Base-by-base conservation (phyloP, 2,329 filamentous ascomycete genomes). In the Beauveria pseudobassiana region DNA sequence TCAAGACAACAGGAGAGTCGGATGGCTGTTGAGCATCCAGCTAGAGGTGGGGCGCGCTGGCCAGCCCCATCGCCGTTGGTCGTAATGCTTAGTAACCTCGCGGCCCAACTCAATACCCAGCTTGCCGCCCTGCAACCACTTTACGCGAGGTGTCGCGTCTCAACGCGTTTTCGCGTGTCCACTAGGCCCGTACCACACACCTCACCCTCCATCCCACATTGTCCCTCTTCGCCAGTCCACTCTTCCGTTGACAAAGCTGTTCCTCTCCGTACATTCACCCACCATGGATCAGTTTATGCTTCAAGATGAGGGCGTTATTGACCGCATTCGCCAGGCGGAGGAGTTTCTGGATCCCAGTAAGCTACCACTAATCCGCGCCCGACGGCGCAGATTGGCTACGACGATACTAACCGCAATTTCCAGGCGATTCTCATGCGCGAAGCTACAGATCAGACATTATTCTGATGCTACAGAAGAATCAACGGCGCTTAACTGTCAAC, bases 271-370 rank as follows among this genome's bases (percentile, higher is more conserved):
- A 59, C 50, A 55, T 20, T 55, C 30, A 12, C 30, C 30, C 73
- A 76, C 64, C 65, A 92, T 95, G 89, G 89, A 92, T 68, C 83
- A 80, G 64, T 79, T 85, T 67, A 86, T 89, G 78, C 84, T 96
- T 69, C 86, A 88, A 75, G 93, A 97, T 81, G 90, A 95, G 76
- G 91, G 88, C 67, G 87, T 88, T 69, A 84, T 86, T 69, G 88
- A 96, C 78, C 90, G 92, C 70, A 86, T 96, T 74, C 89, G 91
- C 69, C 86, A 89, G 66, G 92, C 91, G n/a, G 84, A 89, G 69
- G 93, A 97, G 74, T 97, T 98, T 71, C 85, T 98, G 49, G 93
- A 97, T 79, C 93, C 93, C 64, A 87, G 92, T 96, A 83, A 70
- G 87, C 75, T 45, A 69, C 50, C 52, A 50, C 55, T 48, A 8